phyloP scores from a whole-genome alignment of 306 rosid genomes.

The Abrus precatorius region DNA sequence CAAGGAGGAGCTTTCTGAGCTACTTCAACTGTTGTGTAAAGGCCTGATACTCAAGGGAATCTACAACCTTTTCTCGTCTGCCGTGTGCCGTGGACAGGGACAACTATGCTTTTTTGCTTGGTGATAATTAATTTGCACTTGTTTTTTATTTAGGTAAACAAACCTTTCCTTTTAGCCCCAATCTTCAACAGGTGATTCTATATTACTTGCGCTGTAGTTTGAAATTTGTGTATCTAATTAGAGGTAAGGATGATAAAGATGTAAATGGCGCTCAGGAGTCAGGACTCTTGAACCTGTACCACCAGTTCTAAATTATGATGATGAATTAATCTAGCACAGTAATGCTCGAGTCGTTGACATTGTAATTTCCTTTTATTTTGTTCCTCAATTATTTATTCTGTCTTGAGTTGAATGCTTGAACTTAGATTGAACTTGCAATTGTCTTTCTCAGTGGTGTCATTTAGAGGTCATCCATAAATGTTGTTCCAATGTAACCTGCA shows the following conservation, averaged over 20 bases:
- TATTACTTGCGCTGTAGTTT: slow-evolving; percentile 25
- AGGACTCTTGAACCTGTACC: slow-evolving; percentile 5
- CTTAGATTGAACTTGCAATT: not conserved
- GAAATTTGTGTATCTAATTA: slow-evolving; percentile 21
- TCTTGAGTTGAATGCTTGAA: not conserved
- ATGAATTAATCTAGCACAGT: not conserved
- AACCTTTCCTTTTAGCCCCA: not conserved
- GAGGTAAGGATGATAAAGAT: slow-evolving; percentile 22
- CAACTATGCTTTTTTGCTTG: slow-evolving; percentile 41
- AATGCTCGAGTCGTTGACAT: slow-evolving; percentile 12
- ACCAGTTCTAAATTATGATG: slow-evolving; percentile 19
- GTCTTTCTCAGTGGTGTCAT: not conserved
- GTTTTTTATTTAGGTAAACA: slow-evolving; percentile 25
- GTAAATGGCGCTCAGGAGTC: slow-evolving; percentile 39
- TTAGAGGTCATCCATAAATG: not conserved
- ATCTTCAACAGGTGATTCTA: slow-evolving; percentile 2
- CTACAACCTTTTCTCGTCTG: not conserved
- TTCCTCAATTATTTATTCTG: not conserved
- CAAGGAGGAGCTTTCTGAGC: slow-evolving; percentile 84
- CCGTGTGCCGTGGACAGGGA: slow-evolving; percentile 15
- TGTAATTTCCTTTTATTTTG: slow-evolving; percentile 4
- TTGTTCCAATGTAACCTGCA: not conserved
- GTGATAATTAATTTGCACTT: slow-evolving; percentile 9
- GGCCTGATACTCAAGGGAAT: slow-evolving; percentile 55
- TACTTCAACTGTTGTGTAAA: slow-evolving; percentile 90